Percentiles rank a stretch among this genome's conserved stretches.
phyloP scores from a whole-genome alignment of 352 stramenopile genomes.

The Detonula confervacea region DNA sequence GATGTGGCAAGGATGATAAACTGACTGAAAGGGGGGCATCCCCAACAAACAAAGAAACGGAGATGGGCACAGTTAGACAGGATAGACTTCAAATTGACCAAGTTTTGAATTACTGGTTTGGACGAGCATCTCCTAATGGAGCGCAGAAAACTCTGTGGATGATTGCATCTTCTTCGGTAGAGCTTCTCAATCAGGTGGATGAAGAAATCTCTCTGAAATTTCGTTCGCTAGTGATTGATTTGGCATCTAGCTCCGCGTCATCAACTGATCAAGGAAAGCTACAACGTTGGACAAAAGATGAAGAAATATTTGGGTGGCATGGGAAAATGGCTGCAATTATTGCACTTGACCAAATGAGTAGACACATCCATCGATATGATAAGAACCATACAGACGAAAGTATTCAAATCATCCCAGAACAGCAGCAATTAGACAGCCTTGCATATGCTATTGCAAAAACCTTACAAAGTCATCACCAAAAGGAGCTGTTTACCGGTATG shows the following conservation, averaged over 20 bases:
- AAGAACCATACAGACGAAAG: slow-evolving; percentile 21
- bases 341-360: slow-evolving; percentile 80
- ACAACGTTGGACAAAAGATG: slow-evolving; percentile 59
- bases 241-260: slow-evolving; percentile 23
- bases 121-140: slow-evolving; percentile 64
- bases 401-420: slow-evolving; percentile 42
- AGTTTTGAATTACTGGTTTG: slow-evolving; percentile 82
- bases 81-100: slow-evolving; percentile 54
- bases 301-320: slow-evolving; percentile 60
- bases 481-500: slow-evolving; percentile 74
- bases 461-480: slow-evolving; percentile 54
- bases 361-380: slow-evolving; percentile 76
- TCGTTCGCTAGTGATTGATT: slow-evolving; percentile 50
- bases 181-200: slow-evolving; percentile 63
- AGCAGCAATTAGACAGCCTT: slow-evolving; percentile 61
- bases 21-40: background rate
- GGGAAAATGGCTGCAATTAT: slow-evolving; percentile 82
- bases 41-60: background rate
- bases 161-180: slow-evolving; percentile 69
- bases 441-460: slow-evolving; percentile 61
- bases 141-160: slow-evolving; percentile 83
- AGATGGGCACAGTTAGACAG: slow-evolving; percentile 23
- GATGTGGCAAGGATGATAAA: background rate
- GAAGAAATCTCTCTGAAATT: slow-evolving; percentile 69
- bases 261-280: slow-evolving; percentile 22